These are phyloP conservation scores for Cyclostephanos invisitatus DNA, from an alignment of 108 stramenopile species.

Conservation along the genomic window DNA sequence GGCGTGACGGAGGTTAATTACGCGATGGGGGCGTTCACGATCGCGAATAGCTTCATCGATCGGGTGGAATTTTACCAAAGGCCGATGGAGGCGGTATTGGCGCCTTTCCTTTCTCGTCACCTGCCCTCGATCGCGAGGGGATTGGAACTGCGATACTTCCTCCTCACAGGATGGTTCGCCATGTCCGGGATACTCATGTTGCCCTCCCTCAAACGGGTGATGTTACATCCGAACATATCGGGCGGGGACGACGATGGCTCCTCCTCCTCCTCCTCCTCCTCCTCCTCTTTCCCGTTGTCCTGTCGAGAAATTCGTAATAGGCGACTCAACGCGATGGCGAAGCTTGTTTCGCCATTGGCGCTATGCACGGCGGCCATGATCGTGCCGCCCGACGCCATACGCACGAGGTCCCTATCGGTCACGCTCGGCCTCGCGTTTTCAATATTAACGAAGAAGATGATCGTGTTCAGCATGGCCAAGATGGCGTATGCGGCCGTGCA, in stretches of 20 bases:
- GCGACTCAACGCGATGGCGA: constrained; percentile 55
- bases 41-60: constrained; percentile 48
- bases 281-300: background rate
- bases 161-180: constrained; percentile 39
- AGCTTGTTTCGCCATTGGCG: constrained; percentile 55
- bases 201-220: constrained; percentile 51
- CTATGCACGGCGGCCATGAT: constrained; percentile 44
- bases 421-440: constrained; percentile 66
- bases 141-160: constrained; percentile 52
- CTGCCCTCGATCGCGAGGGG: constrained; percentile 28
- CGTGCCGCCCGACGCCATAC: constrained; percentile 34
- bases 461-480: constrained; percentile 82
- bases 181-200: constrained; percentile 45
- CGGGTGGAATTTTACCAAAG: constrained; percentile 46
- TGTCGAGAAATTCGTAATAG: constrained; percentile 11
- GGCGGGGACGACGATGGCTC: background rate
- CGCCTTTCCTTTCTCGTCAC: background rate
- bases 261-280: background rate
- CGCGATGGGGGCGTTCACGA: constrained; percentile 33
- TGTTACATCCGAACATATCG: constrained; percentile 39
- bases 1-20: constrained; percentile 90
- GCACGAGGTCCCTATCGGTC: constrained; percentile 52
- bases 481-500: constrained; percentile 76
- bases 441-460: constrained; percentile 83
- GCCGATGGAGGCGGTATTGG: constrained; percentile 37